Evolutionary conservation across 768 basidiomycete genomes (phyloP), one percentile per base, ranked within the genome.

Genomic region (Sporobolomyces phaffii): DNA sequence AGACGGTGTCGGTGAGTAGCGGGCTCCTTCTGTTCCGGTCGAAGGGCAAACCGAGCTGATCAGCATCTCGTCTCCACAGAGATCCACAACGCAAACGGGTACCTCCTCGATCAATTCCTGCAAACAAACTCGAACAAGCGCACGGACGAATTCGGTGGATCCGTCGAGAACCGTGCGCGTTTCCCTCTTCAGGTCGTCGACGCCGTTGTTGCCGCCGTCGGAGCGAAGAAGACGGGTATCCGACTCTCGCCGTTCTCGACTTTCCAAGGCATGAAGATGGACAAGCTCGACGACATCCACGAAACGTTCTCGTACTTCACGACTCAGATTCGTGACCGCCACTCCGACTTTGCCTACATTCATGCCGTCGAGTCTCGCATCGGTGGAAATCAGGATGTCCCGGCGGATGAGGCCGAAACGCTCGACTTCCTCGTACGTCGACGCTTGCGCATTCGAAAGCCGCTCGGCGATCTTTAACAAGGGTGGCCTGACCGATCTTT

Each of bases 1-100:
- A 62, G 87, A 88, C 63, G 87, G 87, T 28, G 79, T 84, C 15
- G 84, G n/a, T n/a, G n/a, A n/a, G n/a, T n/a, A n/a, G n/a, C n/a
- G n/a, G n/a, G n/a, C n/a, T 45, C 18, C 61, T 58, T 13, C 7
- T 2, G 2, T 10, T 11, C 17, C 20, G 24, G 5, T 28, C 29
- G 7, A 22, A 41, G 24, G 10, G 2, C 0, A 33, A 34, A 7
- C 24, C 11, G 26, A 2, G n/a, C 60, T 38, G 36, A 26, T 22
- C 17, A 22, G 6, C 17, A 2, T 13, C n/a, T 36, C 28, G 7
- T 34, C 18, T n/a, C n/a, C n/a, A n/a, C n/a, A n/a, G n/a, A 24
- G 24, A 38, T 78, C 26, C 79, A 80, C 68, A 62, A 64, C 9
- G 75, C 75, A 81, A 91, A 34, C 60, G 49, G 57, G 24, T 68